These are phyloP conservation scores for Candida taoyuanica DNA, from an alignment of 805 yeast genomes.

Conservation along the genomic window DNA sequence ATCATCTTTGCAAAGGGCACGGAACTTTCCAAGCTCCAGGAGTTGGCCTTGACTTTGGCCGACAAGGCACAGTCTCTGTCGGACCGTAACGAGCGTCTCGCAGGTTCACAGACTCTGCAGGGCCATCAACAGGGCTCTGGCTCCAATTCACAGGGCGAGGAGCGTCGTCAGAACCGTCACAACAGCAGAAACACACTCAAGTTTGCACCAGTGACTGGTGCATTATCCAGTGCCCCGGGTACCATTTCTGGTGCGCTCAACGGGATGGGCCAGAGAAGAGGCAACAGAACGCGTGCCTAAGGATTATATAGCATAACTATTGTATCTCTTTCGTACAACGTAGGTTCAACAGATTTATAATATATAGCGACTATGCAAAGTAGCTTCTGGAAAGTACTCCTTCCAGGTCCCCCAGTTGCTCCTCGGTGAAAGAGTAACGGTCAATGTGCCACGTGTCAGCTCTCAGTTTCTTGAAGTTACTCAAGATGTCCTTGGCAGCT, in stretches of 20 bases:
- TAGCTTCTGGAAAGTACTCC: conserved; percentile 94
- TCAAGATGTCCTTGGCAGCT: conserved; percentile 74
- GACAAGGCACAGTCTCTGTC: conserved; percentile 74
- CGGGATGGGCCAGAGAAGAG: conserved; percentile 32
- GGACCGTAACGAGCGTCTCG: conserved; percentile 82
- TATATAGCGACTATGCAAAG: conserved; percentile 50
- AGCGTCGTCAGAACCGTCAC: conserved; percentile 25
- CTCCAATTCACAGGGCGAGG: conserved; percentile 13
- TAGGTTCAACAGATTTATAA: background rate
- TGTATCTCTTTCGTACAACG: too few relatives aligned
- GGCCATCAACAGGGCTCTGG: conserved; percentile 22
- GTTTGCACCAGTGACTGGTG: conserved; percentile 32
- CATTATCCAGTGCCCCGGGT: conserved; percentile 31
- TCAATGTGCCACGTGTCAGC: conserved; percentile 97
- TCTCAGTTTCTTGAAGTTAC: conserved; percentile 84
- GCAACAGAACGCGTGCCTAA: conserved; percentile 23
- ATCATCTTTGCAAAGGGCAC: conserved; percentile 71
- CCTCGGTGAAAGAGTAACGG: conserved; percentile 62
- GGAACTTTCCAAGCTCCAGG: conserved; percentile 81
- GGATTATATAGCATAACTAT: background rate
- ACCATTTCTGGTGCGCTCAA: conserved; percentile 34
- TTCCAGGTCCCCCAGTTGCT: conserved; percentile 84
- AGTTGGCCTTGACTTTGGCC: conserved; percentile 76
- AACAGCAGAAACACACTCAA: conserved; percentile 26
- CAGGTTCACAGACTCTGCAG: conserved; percentile 52